Evolutionary conservation across 768 basidiomycete genomes (phyloP), one percentile per base, ranked within the genome.

Genomic region (Agrocybe praecox): DNA sequence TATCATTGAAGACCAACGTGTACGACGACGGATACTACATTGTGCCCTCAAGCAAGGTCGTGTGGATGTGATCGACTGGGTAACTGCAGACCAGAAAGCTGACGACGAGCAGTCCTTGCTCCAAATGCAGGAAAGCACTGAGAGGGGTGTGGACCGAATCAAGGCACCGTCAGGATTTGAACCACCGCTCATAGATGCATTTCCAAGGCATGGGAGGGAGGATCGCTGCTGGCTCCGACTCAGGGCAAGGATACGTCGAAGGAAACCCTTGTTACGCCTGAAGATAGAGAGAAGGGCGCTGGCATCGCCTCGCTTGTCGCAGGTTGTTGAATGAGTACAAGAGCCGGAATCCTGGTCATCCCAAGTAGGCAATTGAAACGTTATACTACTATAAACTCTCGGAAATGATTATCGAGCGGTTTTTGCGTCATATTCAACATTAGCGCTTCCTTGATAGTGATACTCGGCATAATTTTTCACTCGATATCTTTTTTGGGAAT

Each of bases 21-120:
- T 91, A 19, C 78, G 81, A 64, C 80, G 85, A 55, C 82, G 86
- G 42, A 69, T 91, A 51, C 79, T 79, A 6, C 71, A 68, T 42
- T 73, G 88, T 46, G 89, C 88, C 26, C 64, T 87, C 53, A 88
- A 86, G 67, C 83, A 91, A 72, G 82, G 86, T 15, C 80, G 86
- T 45, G 69, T 74, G 58, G 84, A 84, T 63, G 80, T 88, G 55
- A 72, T 74, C 17, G 52, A 72, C 56, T 65, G 64, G 33, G 58
- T 66, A 24, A 21, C 43, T 26, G 32, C 23, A 26, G 40, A 8
- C 33, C 60, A 58, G 53, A 22, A 46, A 34, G 45, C 44, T 36
- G 51, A 55, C 17, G 48, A 61, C 26, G 14, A 33, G 42, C 43
- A 21, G 42, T 61, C 58, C 19, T 54, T 55, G 43, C 53, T 48